Base-by-base conservation (phyloP, 164 flowering plant genomes). In the Vitis cinerea region DNA sequence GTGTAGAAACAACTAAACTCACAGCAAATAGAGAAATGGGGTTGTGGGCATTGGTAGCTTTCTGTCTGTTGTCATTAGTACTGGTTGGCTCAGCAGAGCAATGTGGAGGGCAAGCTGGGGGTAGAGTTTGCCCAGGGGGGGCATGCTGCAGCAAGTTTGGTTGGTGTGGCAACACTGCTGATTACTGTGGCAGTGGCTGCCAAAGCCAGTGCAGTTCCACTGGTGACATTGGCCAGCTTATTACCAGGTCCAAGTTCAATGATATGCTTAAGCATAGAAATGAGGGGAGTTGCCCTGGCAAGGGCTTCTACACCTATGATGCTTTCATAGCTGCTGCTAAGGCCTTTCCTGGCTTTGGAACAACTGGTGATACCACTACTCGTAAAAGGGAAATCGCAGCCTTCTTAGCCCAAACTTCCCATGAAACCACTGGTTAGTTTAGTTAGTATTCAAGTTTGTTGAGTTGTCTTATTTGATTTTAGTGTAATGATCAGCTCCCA, bases 41-140 rank as follows among this genome's bases (percentile, higher is more conserved):
- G 47, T 2, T 50, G 8, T n/a, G 50, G 63, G 55, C 50, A 9
- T 57, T 59, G 8, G 8, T 58, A 4, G 11, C 62, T 61, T 47
- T 63, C 19, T 61, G 52, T 51, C 49, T 67, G 0, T 48, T 17
- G 30, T 47, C 19, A 2, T 10, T 48, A 6, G 8, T 23, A 15
- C 72, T 63, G 3, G 7, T 48, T 31, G 58, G 44, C 53, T 72
- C 70, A 2, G 79, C 81, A 8, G 80, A 78, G 67, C 79, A 78
- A 58, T 78, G 82, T 60, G 84, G 84, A 30, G 50, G 59, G 11
- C 81, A 81, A 64, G 84, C 80, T 8, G 78, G 76, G 11, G 78
- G 78, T 8, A 78, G 73, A 10, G 10, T 63, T 3, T 78, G 83
- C n/a, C 81, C 83, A 4, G 67, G 72, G 1, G 74, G 72, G 19